Conservation (phyloP, 495 filamentous ascomycete genomes). For the Letharia columbiana region DNA sequence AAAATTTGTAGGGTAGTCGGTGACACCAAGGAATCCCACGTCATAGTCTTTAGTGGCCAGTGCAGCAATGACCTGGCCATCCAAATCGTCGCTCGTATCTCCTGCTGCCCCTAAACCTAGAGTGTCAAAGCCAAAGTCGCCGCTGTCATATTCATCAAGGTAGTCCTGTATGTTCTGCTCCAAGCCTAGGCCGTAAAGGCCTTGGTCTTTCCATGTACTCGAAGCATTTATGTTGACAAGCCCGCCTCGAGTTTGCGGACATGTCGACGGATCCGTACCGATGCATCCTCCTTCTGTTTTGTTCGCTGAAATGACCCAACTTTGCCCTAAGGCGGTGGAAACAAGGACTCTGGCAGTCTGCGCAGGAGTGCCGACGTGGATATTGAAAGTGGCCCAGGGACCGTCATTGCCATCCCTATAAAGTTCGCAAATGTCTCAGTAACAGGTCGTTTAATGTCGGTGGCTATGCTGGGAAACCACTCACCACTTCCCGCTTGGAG, state of each 20-base stretch:
- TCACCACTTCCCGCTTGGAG: slow-evolving; percentile 23
- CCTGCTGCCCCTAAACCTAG: slow-evolving; percentile 36
- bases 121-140: slow-evolving; percentile 43
- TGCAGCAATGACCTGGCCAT: slow-evolving; percentile 41
- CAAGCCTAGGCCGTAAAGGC: slow-evolving; percentile 34
- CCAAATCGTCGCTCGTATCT: slow-evolving; percentile 32
- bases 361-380: slow-evolving; percentile 34
- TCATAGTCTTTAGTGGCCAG: slow-evolving; percentile 41
- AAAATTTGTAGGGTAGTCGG: slow-evolving; percentile 44
- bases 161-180: slow-evolving; percentile 40
- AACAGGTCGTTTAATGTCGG: background rate
- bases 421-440: background rate
- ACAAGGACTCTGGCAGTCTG: slow-evolving; percentile 32
- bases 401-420: slow-evolving; percentile 36
- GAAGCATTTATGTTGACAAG: slow-evolving; percentile 42
- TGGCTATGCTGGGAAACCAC: slow-evolving; percentile 11
- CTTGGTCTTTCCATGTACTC: slow-evolving; percentile 40
- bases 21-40: slow-evolving; percentile 44
- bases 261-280: slow-evolving; percentile 30
- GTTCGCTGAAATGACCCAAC: slow-evolving; percentile 30
- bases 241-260: slow-evolving; percentile 40
- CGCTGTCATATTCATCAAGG: slow-evolving; percentile 33
- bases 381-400: slow-evolving; percentile 33
- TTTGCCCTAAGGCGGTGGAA: slow-evolving; percentile 28
- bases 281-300: slow-evolving; percentile 33